Conservation (phyloP, 23 red algal species). For the Chondrus crispus region DNA sequence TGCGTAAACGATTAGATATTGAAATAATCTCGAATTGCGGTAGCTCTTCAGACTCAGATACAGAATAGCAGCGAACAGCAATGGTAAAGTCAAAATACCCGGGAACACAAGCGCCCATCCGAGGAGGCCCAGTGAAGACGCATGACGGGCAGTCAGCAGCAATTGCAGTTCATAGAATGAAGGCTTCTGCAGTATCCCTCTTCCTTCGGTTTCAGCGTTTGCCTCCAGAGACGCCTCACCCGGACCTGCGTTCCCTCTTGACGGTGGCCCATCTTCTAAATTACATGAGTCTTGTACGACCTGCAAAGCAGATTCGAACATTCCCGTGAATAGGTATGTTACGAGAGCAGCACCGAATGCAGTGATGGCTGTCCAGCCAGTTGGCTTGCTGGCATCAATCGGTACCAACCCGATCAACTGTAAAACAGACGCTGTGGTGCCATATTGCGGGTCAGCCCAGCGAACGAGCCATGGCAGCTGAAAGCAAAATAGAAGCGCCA, state of each 20-base stretch:
- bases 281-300: neutral
- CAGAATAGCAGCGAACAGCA: neutral
- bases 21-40: neutral
- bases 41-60: neutral
- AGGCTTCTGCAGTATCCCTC: neutral
- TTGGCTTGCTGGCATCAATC: neutral
- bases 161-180: neutral
- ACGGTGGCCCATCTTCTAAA: neutral
- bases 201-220: neutral
- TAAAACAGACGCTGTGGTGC: neutral
- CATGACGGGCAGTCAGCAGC: neutral
- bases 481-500: neutral
- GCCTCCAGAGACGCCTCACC: neutral
- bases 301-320: neutral
- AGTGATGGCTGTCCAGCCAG: constrained; percentile 11
- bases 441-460: neutral
- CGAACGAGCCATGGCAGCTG: constrained; percentile 12
- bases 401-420: constrained; percentile 6
- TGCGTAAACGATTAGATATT: neutral
- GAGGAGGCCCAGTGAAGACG: constrained; percentile 14
- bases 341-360: constrained; percentile 11
- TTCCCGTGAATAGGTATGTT: neutral
- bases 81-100: constrained; percentile 8
- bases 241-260: neutral
- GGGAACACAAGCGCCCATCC: constrained; percentile 25